Conservation (phyloP, 2,329 filamentous ascomycete genomes). For the Fragosphaeria purpurea region DNA sequence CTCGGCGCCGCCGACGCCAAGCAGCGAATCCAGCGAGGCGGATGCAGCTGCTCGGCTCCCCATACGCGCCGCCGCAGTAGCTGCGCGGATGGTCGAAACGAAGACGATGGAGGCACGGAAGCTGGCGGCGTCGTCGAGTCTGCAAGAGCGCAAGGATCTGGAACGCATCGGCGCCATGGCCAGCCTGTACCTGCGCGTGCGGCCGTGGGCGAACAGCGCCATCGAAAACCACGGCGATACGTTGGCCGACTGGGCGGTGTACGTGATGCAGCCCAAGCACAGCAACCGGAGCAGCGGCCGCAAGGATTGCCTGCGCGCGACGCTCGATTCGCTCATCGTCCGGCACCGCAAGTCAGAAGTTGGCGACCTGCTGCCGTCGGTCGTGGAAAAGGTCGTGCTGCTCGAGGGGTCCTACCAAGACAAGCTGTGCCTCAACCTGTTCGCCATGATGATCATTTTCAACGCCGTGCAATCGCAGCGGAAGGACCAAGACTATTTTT, state of each 20-base stretch:
- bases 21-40: background rate
- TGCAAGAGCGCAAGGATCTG: constrained; percentile 52
- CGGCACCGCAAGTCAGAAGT: constrained; percentile 69
- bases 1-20: background rate
- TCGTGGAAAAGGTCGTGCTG: constrained; percentile 61
- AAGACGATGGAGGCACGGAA: background rate
- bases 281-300: constrained; percentile 43
- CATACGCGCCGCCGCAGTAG: too few species aligned
- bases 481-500: constrained; percentile 77
- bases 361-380: constrained; percentile 55
- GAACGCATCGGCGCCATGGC: constrained; percentile 57
- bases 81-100: too few species aligned
- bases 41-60: too few species aligned
- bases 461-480: constrained; percentile 86
- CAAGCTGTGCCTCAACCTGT: constrained; percentile 71
- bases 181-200: constrained; percentile 61
- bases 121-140: constrained; percentile 27
- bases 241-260: constrained; percentile 59
- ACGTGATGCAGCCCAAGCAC: constrained; percentile 53
- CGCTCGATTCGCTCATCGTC: constrained; percentile 70
- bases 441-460: constrained; percentile 71
- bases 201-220: constrained; percentile 63
- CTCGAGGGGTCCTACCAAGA: constrained; percentile 80
- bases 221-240: constrained; percentile 35
- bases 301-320: constrained; percentile 53